These are phyloP conservation scores for Filobasidium uniguttulatum DNA, from an alignment of 1,284 basidiomycete species.

Conservation along the genomic window DNA sequence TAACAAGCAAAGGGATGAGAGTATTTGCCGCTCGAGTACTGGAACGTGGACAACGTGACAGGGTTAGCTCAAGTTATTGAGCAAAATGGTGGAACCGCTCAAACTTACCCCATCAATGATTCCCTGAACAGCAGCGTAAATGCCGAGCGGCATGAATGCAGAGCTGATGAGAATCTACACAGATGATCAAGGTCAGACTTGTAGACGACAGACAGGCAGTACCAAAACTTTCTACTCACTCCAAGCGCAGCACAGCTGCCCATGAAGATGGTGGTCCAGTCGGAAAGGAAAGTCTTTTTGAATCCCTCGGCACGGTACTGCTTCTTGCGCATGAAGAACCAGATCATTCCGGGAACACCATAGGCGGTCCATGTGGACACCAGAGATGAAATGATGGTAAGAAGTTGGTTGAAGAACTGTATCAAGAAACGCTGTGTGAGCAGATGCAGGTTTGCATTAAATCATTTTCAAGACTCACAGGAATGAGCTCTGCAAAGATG, in stretches of 20 bases:
- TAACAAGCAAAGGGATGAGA: conserved; percentile 29
- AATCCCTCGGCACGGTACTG: conserved; percentile 12
- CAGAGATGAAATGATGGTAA: conserved; percentile 29
- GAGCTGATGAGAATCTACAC: conserved; percentile 21
- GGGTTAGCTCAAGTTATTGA: neutral
- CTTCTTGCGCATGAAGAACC: conserved; percentile 22
- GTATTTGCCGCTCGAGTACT: conserved; percentile 24
- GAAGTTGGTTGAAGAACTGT: conserved; percentile 31
- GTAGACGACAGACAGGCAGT: neutral
- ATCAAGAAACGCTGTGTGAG: neutral
- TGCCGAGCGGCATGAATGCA: conserved; percentile 28
- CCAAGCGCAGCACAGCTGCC: conserved; percentile 14
- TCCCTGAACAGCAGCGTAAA: conserved; percentile 27
- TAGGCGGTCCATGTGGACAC: conserved; percentile 31
- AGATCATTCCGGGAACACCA: conserved; percentile 27
- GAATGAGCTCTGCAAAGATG: conserved; percentile 28
- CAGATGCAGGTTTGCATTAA: neutral
- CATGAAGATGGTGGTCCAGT: conserved; percentile 15
- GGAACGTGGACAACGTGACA: neutral
- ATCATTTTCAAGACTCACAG: conserved; percentile 8
- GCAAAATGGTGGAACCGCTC: neutral
- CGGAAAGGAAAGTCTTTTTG: conserved; percentile 13
- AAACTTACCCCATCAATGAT: conserved; percentile 22
- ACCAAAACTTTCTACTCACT: conserved; percentile 8
- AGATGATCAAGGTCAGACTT: neutral